phyloP scores from a whole-genome alignment of 1,284 basidiomycete genomes.

The Fomitopsis pinicola region DNA sequence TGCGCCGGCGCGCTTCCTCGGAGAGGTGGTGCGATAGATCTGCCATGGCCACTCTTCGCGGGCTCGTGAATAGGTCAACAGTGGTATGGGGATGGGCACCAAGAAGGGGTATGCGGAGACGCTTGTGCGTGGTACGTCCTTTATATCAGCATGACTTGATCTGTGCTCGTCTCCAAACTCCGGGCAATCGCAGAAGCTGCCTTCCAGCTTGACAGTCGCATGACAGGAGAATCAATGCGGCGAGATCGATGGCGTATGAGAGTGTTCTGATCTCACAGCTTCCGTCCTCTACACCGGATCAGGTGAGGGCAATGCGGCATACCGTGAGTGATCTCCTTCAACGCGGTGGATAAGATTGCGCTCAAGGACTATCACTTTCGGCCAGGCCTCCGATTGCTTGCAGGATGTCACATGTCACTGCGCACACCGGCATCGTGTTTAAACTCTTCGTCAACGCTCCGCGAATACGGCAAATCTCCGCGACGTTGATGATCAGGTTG shows the following conservation, averaged over 20 bases:
- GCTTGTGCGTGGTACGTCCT: background rate
- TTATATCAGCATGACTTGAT: background rate
- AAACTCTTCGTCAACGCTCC: no score
- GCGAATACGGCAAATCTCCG: no score
- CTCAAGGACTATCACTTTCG: background rate
- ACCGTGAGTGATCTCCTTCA: background rate
- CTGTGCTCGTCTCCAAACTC: background rate
- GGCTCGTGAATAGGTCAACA: background rate
- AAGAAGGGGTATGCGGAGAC: background rate
- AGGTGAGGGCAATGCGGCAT: background rate
- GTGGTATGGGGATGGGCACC: background rate
- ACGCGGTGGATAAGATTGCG: background rate
- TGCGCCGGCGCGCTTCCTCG: constrained; percentile 28
- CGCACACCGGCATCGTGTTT: background rate
- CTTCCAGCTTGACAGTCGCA: background rate
- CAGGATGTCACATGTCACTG: background rate
- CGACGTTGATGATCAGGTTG: no score
- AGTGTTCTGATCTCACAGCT: background rate
- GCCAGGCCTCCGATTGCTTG: background rate
- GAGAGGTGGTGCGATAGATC: constrained; percentile 36
- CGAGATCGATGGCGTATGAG: background rate
- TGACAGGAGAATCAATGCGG: background rate
- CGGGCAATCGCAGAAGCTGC: background rate
- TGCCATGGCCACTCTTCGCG: constrained; percentile 5
- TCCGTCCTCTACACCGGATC: background rate